Conservation (phyloP, 192 early-diverging fungal species). For the Coemansia sp. region DNA sequence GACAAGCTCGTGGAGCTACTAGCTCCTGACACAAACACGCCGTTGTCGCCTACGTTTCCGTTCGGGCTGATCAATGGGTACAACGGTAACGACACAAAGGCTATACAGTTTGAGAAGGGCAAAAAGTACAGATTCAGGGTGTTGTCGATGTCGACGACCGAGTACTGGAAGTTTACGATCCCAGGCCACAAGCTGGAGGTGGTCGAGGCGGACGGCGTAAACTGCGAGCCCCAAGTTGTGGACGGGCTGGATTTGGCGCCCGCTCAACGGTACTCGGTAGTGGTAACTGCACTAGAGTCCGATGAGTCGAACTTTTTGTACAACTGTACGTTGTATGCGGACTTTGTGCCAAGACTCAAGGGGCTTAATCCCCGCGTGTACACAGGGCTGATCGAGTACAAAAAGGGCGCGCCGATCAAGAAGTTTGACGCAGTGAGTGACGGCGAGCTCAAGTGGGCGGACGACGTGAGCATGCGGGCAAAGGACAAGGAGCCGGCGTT, state of each 20-base stretch:
- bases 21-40: slow-evolving; percentile 52
- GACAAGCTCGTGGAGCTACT: slow-evolving; percentile 38
- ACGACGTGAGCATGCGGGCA: slow-evolving; percentile 17
- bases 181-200: slow-evolving; percentile 73
- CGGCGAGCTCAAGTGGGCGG: slow-evolving; percentile 16
- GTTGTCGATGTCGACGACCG: slow-evolving; percentile 69
- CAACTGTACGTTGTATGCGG: slow-evolving; percentile 62
- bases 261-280: slow-evolving; percentile 75
- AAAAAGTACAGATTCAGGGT: slow-evolving; percentile 77
- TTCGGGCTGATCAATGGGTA: slow-evolving; percentile 33
- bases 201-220: slow-evolving; percentile 74
- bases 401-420: slow-evolving; percentile 1
- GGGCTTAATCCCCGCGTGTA: slow-evolving; percentile 47
- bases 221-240: slow-evolving; percentile 55
- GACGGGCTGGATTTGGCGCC: slow-evolving; percentile 58
- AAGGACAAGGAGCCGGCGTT: slow-evolving; percentile 8
- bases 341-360: slow-evolving; percentile 56
- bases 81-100: slow-evolving; percentile 52
- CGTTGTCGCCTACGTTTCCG: slow-evolving; percentile 26
- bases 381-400: slow-evolving; percentile 26
- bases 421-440: too few species aligned
- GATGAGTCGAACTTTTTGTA: slow-evolving; percentile 59
- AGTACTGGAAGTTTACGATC: slow-evolving; percentile 69
- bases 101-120: slow-evolving; percentile 62
- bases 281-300: slow-evolving; percentile 66